phyloP scores from a whole-genome alignment of 352 stramenopile genomes.

The Phytophthora aleatoria region DNA sequence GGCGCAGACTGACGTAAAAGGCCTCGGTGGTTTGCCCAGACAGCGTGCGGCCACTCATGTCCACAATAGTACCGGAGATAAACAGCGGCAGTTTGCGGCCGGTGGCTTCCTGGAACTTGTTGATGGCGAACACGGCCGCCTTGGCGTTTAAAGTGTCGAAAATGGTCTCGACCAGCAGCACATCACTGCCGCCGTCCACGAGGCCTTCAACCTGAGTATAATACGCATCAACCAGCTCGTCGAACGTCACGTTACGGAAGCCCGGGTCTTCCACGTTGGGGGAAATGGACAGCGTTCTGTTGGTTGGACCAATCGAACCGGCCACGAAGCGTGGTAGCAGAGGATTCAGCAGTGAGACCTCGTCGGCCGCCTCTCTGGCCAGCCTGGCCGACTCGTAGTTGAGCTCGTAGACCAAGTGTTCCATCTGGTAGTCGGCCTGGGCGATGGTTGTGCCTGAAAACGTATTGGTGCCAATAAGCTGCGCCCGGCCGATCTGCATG shows the following conservation, averaged over 20 bases:
- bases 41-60: constrained; percentile 96
- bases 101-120: constrained; percentile 92
- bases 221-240: constrained; percentile 96
- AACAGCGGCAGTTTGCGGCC: constrained; percentile 94
- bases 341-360: constrained; percentile 93
- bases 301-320: constrained; percentile 96
- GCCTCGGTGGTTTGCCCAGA: constrained; percentile 97
- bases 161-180: constrained; percentile 98
- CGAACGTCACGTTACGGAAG: constrained; percentile 96
- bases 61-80: constrained; percentile 96
- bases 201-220: constrained; percentile 95
- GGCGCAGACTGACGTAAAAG: constrained; percentile 96
- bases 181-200: constrained; percentile 94
- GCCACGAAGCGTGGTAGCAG: constrained; percentile 94
- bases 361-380: constrained; percentile 92
- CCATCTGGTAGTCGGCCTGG: constrained; percentile 98
- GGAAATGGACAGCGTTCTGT: constrained; percentile 96
- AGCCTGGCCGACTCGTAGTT: constrained; percentile 94
- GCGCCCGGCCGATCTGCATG: constrained; percentile 91
- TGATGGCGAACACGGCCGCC: constrained; percentile 94
- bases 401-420: constrained; percentile 95
- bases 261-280: constrained; percentile 95
- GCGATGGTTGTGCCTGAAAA: constrained; percentile 96
- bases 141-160: constrained; percentile 99
- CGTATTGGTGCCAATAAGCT: constrained; percentile 98